Evolutionary conservation across 148 eudicot genomes (phyloP), one percentile per base, ranked within the genome.

Genomic region (Linanthus parryae): DNA sequence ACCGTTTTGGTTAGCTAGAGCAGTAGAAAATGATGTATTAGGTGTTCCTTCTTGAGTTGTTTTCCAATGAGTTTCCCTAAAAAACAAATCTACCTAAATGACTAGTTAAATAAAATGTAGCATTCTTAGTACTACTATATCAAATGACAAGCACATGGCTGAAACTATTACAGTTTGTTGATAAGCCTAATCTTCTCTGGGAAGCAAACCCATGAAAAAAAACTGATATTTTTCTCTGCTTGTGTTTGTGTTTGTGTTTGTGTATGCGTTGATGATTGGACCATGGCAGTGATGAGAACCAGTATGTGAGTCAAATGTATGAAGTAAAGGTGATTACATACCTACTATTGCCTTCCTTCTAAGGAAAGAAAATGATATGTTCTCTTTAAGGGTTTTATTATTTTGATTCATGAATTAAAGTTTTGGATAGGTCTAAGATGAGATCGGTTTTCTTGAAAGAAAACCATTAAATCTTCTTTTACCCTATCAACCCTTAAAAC

Each of bases 141-240:
- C n/a, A 7, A 19, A 28, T 25, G 67, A 63, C 67, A 63, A 63
- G 67, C 67, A 63, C 47, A 63, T 63, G 67, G 26, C 67, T 55
- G 67, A 63, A 55, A 18, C 29, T 11, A 72, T 65, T 30, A 35
- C 29, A 10, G 19, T 65, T 14, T 87, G 95, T 80, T 69, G 91
- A 64, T 9, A 15, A 6, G 26, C 27, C 84, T 87, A 80, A 87
- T 83, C 82, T 87, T 87, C 87, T 87, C 84, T 75, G 82, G 77
- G 85, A 87, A 85, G 91, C 88, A 79, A 14, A 4, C 15, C 14
- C 30, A 2, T 6, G 12, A 11, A 35, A 9, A 11, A 35, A 35
- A 35, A 9, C 7, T 1, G 4, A 24, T 3, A 18, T 5, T 5
- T 44, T 2, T 37, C n/a, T n/a, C n/a, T n/a, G n/a, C n/a, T n/a